Evolutionary conservation across 2,329 filamentous ascomycete species (phyloP), one percentile per base, ranked within the genome.

Genomic region (Fusarium cyanostomum): DNA sequence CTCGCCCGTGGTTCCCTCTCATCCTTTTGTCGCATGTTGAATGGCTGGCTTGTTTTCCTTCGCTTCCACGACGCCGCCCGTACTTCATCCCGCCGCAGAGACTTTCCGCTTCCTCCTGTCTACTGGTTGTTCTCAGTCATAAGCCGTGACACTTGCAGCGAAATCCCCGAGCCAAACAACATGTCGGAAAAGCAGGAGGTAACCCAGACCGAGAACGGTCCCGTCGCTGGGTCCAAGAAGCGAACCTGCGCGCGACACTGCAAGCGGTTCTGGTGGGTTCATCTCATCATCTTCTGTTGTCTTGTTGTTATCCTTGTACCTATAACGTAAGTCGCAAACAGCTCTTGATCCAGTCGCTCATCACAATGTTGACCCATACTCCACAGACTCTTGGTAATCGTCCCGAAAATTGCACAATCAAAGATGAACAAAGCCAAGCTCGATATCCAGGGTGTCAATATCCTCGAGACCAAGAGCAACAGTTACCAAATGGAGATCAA

Each of bases 251-350:
- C 76, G 52, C 76, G 79, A 42, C 84, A 86, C 71, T 82, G 81
- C 72, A 80, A 75, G 70, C 80, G 78, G 66, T 88, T 83, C 67
- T 89, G 87, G 87, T 89, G 87, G 86, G 68, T 81, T 62, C 81
- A 87, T 67, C 72, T 88, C 56, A 76, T 89, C 56, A 71, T 79
- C 13, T 72, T 86, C 48, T 70, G 82, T 54, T 64, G 80, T 59
- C 74, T 86, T 39, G 72, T 83, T 38, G 78, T 86, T 30, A 74
- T 90, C 12, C 77, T 87, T 33, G 81, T 90, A 15, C 79, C 84
- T 34, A 77, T 87, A 34, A 74, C 89, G 87, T 89, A 79, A 83
- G 86, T 82, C 26, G 38, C 39, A 38, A 26, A 38, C 16, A 10
- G 28, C 24, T 30, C 24, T 12, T 30, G 31, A 35, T 24, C 15